A percentile compares a stretch with the other conserved stretches of the same genome.
Evolutionary conservation across 192 early-diverging fungal species (phyloP).

Genomic region (Spinellus fusiger): DNA sequence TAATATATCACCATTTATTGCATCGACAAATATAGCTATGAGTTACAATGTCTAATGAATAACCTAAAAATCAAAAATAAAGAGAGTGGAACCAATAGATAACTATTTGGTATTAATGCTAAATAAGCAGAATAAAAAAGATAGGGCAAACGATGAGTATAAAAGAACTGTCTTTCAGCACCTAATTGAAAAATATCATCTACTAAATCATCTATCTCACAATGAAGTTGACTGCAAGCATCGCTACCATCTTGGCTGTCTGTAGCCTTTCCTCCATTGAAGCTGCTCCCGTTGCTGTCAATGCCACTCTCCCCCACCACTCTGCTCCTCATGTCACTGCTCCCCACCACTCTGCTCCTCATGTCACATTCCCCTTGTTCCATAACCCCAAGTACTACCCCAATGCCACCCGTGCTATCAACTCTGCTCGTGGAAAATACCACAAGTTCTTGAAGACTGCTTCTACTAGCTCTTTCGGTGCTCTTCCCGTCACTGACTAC

Average conservation of each 20-base stretch:
- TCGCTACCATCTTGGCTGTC: neutral
- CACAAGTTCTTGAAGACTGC: neutral
- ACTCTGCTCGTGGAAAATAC: constrained; percentile 21
- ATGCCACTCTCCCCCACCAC: too few species aligned
- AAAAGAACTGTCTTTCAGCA: too few species aligned
- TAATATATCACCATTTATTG: too few species aligned
- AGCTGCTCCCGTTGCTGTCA: neutral
- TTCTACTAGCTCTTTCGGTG: neutral
- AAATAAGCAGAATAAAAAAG: too few species aligned
- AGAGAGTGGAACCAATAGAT: too few species aligned
- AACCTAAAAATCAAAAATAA: too few species aligned
- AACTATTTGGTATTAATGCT: too few species aligned
- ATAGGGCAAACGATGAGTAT: too few species aligned
- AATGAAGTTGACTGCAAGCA: neutral
- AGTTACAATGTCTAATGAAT: too few species aligned
- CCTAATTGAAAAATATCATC: too few species aligned
- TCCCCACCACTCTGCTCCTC: neutral
- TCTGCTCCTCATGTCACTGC: constrained; percentile 4
- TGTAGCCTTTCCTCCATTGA: neutral
- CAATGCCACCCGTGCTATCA: constrained; percentile 22
- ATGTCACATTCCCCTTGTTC: constrained; percentile 7
- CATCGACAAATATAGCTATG: too few species aligned
- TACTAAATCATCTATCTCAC: neutral
- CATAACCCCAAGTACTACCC: constrained; percentile 16
- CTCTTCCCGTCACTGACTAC: constrained; percentile 32